A percentile compares a stretch with the other conserved stretches of the same genome.
Conservation (phyloP, 139 green algal genomes). For the Micractinium sp. region DNA sequence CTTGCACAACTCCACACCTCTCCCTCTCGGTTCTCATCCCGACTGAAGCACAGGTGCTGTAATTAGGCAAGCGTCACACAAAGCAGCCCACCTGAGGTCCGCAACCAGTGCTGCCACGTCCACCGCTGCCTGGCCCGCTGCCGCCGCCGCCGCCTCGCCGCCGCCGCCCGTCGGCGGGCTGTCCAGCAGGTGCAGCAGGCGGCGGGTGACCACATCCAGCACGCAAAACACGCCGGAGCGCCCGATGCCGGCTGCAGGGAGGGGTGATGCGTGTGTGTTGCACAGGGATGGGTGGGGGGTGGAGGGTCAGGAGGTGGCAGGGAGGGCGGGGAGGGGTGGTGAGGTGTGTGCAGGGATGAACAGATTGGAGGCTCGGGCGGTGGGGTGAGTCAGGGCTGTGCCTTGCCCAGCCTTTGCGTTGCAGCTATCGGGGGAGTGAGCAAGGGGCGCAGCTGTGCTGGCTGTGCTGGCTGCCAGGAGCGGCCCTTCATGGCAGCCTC, state of each 20-base stretch:
- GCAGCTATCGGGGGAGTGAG: too few species aligned
- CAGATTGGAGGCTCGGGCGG: neutral
- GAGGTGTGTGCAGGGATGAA: neutral
- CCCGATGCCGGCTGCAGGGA: constrained; percentile 80
- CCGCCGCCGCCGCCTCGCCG: neutral
- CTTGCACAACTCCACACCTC: too few species aligned
- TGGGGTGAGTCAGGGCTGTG: neutral
- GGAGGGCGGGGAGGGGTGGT: neutral
- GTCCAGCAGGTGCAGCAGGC: constrained; percentile 55
- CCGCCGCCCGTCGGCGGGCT: too few species aligned
- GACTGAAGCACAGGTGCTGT: too few species aligned
- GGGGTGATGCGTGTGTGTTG: too few species aligned
- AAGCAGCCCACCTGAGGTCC: neutral
- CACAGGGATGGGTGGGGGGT: neutral
- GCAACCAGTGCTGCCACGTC: constrained; percentile 10
- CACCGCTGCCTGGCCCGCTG: neutral
- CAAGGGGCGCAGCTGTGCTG: neutral
- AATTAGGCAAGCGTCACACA: neutral
- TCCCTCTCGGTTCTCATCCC: too few species aligned
- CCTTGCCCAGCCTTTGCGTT: too few species aligned
- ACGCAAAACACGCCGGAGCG: constrained; percentile 85
- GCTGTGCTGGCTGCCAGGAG: too few species aligned
- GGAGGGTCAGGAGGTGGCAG: neutral
- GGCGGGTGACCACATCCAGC: constrained; percentile 77
- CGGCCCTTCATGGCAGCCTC: too few species aligned